Percentiles rank a stretch among this genome's conserved stretches.
phyloP scores from a whole-genome alignment of 495 filamentous ascomycete species.

The Penicillium verhagenii region DNA sequence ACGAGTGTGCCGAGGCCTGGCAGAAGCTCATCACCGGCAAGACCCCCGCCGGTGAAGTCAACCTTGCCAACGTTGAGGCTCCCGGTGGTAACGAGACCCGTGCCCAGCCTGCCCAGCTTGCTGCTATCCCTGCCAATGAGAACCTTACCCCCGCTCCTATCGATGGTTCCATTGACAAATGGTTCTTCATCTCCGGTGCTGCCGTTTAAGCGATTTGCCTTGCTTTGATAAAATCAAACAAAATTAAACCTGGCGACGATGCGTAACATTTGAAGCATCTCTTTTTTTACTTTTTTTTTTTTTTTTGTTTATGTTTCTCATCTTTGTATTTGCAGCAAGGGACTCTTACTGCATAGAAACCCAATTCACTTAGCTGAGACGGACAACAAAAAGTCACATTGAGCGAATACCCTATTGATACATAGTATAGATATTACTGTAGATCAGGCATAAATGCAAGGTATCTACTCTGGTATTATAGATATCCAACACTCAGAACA shows the following conservation, averaged over 20 bases:
- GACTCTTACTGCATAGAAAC: neutral
- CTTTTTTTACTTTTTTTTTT: neutral
- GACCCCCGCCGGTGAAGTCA: slow-evolving; percentile 70
- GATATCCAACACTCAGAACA: neutral
- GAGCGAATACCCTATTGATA: neutral
- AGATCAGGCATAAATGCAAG: slow-evolving; percentile 1
- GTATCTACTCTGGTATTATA: neutral
- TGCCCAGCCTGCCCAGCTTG: slow-evolving; percentile 61
- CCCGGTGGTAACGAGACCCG: slow-evolving; percentile 61
- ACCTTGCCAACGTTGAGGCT: slow-evolving; percentile 73
- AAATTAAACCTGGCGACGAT: slow-evolving; percentile 15
- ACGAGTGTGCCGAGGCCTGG: slow-evolving; percentile 96
- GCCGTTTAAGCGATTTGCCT: slow-evolving; percentile 60
- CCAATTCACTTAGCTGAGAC: slow-evolving; percentile 2
- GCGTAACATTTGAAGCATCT: slow-evolving; percentile 9
- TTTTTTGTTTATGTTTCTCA: neutral
- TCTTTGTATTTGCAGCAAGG: neutral
- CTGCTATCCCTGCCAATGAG: slow-evolving; percentile 68
- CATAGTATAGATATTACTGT: neutral
- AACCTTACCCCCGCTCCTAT: slow-evolving; percentile 82
- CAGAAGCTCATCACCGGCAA: slow-evolving; percentile 92
- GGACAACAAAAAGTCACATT: neutral
- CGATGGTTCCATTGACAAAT: slow-evolving; percentile 98
- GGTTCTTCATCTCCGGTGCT: slow-evolving; percentile 99
- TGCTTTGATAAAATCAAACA: slow-evolving; percentile 10